phyloP scores from a whole-genome alignment of 352 stramenopile species.

The Thraustochytrium sp. region DNA sequence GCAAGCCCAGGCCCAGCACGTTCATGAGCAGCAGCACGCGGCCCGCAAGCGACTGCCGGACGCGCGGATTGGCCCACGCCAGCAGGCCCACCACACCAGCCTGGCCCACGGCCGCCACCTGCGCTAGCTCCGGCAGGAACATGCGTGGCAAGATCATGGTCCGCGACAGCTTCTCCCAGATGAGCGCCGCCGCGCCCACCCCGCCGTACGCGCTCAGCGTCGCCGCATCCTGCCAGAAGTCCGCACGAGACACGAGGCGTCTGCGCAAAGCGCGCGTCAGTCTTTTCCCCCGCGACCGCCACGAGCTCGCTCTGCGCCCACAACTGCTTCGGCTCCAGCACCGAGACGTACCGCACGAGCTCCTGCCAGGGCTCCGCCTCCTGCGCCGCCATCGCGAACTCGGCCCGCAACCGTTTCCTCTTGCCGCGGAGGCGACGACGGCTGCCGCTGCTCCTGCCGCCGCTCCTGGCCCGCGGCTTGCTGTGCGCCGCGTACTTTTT shows the following conservation, averaged over 20 bases:
- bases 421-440: too few relatives aligned
- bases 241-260: background rate
- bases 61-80: background rate
- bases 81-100: background rate
- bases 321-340: too few relatives aligned
- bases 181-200: background rate
- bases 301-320: too few relatives aligned
- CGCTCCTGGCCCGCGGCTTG: too few relatives aligned
- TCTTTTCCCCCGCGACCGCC: too few relatives aligned
- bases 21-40: background rate
- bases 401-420: too few relatives aligned
- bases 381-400: too few relatives aligned
- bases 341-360: background rate
- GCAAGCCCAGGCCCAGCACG: background rate
- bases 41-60: background rate
- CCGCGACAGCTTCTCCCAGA: slow-evolving; percentile 1
- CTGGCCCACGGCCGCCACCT: background rate
- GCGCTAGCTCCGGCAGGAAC: background rate
- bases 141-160: slow-evolving; percentile 3
- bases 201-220: background rate
- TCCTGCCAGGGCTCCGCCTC: background rate
- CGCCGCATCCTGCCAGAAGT: slow-evolving; percentile 24
- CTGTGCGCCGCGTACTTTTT: too few relatives aligned
- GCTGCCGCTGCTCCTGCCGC: too few relatives aligned
- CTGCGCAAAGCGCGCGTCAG: too few relatives aligned